A percentile compares a stretch with the other conserved stretches of the same genome.
Conservation (phyloP, 2,329 filamentous ascomycete species). For the Hypoxylon rubiginosum region DNA sequence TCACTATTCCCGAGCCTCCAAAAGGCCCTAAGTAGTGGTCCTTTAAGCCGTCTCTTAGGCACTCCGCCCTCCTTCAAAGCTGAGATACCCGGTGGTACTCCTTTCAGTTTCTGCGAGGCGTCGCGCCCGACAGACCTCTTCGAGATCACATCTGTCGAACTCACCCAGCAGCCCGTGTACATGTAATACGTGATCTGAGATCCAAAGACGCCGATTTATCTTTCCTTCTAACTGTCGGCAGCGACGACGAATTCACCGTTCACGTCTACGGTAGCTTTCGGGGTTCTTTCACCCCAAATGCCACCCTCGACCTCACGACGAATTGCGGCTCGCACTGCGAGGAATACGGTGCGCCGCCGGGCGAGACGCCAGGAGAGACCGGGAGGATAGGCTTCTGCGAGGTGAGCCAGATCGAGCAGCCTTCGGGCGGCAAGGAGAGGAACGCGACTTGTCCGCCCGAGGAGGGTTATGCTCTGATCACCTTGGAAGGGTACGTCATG, state of each 20-base stretch:
- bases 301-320: slow-evolving; percentile 21
- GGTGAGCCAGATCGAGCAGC: slow-evolving; percentile 27
- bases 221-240: slow-evolving; percentile 13
- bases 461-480: slow-evolving; percentile 27
- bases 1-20: not conserved
- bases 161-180: slow-evolving; percentile 27
- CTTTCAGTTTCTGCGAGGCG: slow-evolving; percentile 26
- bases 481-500: slow-evolving; percentile 4
- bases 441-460: slow-evolving; percentile 27
- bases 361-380: slow-evolving; percentile 12
- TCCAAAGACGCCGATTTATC: slow-evolving; percentile 6
- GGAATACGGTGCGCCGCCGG: slow-evolving; percentile 27
- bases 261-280: slow-evolving; percentile 34
- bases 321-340: slow-evolving; percentile 37
- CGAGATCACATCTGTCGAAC: slow-evolving; percentile 21
- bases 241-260: slow-evolving; percentile 27
- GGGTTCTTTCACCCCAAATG: slow-evolving; percentile 25
- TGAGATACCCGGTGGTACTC: slow-evolving; percentile 22
- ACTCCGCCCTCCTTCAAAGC: not conserved
- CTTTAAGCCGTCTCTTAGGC: not conserved
- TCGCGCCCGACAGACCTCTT: slow-evolving; percentile 33
- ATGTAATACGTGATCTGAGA: slow-evolving; percentile 15
- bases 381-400: slow-evolving; percentile 14
- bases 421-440: slow-evolving; percentile 27
- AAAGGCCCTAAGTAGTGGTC: not conserved